Evolutionary conservation across 305 asterid species (phyloP), one percentile per base, ranked within the genome.

Genomic region (Solanum hybrid): DNA sequence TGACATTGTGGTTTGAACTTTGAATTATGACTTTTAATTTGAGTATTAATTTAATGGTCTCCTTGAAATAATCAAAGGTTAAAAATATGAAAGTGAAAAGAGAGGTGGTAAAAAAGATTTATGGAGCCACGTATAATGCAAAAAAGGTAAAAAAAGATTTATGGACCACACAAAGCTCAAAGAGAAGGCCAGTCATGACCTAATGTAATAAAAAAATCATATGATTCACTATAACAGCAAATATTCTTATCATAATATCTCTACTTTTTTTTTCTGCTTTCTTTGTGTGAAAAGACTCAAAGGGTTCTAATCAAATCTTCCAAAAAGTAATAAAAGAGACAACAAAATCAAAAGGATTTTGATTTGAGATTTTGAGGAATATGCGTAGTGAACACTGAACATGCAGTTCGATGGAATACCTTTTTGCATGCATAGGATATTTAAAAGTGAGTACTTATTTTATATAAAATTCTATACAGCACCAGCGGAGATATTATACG

Each of bases 241-340:
- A n/a, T 79, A 37, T 79, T 79, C 61, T 37, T 37, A 79, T n/a
- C 86, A 2, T 79, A 79, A 37, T 79, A 79, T 79, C 12, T 36
- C 86, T 11, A 36, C 61, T 36, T 11, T 36, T 5, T 10, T 36
- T 8, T 2, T 17, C 36, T 79, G 20, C 38, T 31, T 68, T 33
- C 37, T 90, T 88, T 90, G 39, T 90, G 81, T 82, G 90, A 88
- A 88, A 90, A 88, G 92, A 90, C 87, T 51, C 72, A 88, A 90
- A 81, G 73, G 83, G 36, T 80, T 90, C 72, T 38, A 87, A 80
- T 51, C 86, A 88, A 81, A 73, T 87, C 90, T 41, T 45, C 14
- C 31, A 80, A 79, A 79, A 80, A 68, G 79, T 13, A 26, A 79
- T 24, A 79, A 22, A 20, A 79, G 32, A 11, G 86, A 79, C 86